These are phyloP conservation scores for Lactarius hengduanensis DNA, from an alignment of 768 basidiomycete genomes.

Conservation along the genomic window DNA sequence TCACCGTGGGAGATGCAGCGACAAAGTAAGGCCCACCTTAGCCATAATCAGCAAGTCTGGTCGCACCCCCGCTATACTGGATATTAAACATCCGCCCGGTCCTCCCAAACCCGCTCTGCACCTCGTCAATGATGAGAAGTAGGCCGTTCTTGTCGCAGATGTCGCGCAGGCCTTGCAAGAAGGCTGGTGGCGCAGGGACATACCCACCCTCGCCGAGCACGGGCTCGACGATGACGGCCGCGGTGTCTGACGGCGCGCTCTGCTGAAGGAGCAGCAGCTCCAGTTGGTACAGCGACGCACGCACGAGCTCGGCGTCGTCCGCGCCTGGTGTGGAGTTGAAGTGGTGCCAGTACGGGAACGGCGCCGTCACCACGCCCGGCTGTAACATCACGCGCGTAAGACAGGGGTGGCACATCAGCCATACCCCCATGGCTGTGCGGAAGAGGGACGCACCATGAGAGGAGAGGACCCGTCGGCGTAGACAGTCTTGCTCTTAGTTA, in stretches of 20 bases:
- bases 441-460: slow-evolving; percentile 62
- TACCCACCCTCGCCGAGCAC: slow-evolving; percentile 96
- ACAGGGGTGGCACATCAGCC: no score
- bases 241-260: slow-evolving; percentile 79
- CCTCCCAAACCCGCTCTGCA: slow-evolving; percentile 87
- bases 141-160: slow-evolving; percentile 89
- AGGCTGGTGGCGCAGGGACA: slow-evolving; percentile 79
- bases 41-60: slow-evolving; percentile 91
- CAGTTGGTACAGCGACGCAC: slow-evolving; percentile 73
- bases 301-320: slow-evolving; percentile 54
- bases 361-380: slow-evolving; percentile 79
- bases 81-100: slow-evolving; percentile 83
- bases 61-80: slow-evolving; percentile 75
- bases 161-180: slow-evolving; percentile 72
- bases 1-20: background rate
- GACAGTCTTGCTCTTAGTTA: slow-evolving; percentile 92
- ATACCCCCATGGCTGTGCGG: background rate
- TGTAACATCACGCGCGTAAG: slow-evolving; percentile 33
- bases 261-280: slow-evolving; percentile 79
- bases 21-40: slow-evolving; percentile 50
- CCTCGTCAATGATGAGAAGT: slow-evolving; percentile 81
- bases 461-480: slow-evolving; percentile 80
- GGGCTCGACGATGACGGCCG: slow-evolving; percentile 92
- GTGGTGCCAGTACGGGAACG: slow-evolving; percentile 96
- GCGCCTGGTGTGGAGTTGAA: slow-evolving; percentile 57